Evolutionary conservation across 768 basidiomycete genomes (phyloP).

Genomic region (Sarcomyxa edulis): DNA sequence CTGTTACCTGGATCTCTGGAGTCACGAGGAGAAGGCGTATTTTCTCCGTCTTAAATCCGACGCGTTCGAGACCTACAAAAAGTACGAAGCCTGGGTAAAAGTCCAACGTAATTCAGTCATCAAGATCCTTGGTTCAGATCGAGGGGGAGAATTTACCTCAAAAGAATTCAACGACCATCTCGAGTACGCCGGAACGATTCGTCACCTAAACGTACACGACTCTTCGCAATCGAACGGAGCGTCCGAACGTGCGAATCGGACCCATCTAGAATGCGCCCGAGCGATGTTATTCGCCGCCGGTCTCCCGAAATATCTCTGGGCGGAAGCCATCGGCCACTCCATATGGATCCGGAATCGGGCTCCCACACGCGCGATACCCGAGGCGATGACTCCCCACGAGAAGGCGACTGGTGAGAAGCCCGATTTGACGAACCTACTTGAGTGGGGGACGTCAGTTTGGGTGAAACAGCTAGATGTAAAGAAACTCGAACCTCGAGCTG

Average conservation of each 20-base stretch:
- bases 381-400: conserved; percentile 20
- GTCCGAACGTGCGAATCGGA: conserved; percentile 33
- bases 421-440: conserved; percentile 18
- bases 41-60: conserved; percentile 25
- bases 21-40: conserved; percentile 13
- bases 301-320: conserved; percentile 33
- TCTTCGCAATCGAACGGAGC: conserved; percentile 40
- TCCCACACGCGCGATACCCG: conserved; percentile 17
- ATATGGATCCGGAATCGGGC: conserved; percentile 31
- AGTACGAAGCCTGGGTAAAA: conserved; percentile 25
- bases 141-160: conserved; percentile 36
- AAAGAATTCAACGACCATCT: conserved; percentile 26
- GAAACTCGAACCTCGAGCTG: conserved; percentile 17
- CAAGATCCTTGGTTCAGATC: conserved; percentile 32
- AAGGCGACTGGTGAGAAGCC: conserved; percentile 22
- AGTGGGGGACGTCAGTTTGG: conserved; percentile 29
- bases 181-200: conserved; percentile 28
- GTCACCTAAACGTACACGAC: conserved; percentile 33
- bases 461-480: conserved; percentile 19
- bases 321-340: conserved; percentile 25
- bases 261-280: conserved; percentile 23
- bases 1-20: conserved; percentile 28
- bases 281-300: conserved; percentile 29
- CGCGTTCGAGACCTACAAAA: conserved; percentile 22
- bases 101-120: conserved; percentile 23